A percentile compares a stretch with the other conserved stretches of the same genome.
Evolutionary conservation across 2,329 filamentous ascomycete genomes (phyloP).

Genomic region (Fusarium setosum): DNA sequence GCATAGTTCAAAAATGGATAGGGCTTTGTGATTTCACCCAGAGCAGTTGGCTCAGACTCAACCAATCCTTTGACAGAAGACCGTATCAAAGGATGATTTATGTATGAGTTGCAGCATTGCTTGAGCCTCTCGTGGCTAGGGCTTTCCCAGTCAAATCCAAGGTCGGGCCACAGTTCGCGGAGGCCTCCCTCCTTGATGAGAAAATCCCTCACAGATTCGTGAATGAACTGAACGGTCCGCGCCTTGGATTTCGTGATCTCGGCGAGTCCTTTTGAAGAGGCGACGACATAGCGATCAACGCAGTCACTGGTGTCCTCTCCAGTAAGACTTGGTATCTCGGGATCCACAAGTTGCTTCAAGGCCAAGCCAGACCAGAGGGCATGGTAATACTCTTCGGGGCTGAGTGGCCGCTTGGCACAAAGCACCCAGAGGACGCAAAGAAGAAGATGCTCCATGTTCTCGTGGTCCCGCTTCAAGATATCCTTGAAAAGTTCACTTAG

Average conservation of each 20-base stretch:
- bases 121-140: conserved; percentile 13
- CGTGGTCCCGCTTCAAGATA: conserved; percentile 59
- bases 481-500: conserved; percentile 62
- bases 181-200: conserved; percentile 52
- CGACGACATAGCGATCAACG: conserved; percentile 47
- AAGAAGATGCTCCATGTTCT: conserved; percentile 53
- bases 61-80: not conserved
- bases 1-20: conserved; percentile 32
- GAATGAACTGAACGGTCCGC: conserved; percentile 62
- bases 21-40: not conserved
- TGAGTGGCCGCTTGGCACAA: conserved; percentile 57
- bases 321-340: conserved; percentile 32
- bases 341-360: not conserved
- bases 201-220: conserved; percentile 62
- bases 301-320: not conserved
- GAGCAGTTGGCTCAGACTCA: not conserved
- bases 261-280: conserved; percentile 62
- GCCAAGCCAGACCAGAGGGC: conserved; percentile 14
- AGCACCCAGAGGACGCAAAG: conserved; percentile 65
- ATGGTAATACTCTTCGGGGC: conserved; percentile 56
- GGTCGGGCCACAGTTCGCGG: conserved; percentile 12
- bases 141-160: not conserved
- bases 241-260: conserved; percentile 51
- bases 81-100: not conserved
- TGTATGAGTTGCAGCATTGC: conserved; percentile 11